Percentiles rank a stretch among this genome's conserved stretches.
Evolutionary conservation across 192 early-diverging fungal genomes (phyloP).

Genomic region (Phlyctochytrium arcticum): DNA sequence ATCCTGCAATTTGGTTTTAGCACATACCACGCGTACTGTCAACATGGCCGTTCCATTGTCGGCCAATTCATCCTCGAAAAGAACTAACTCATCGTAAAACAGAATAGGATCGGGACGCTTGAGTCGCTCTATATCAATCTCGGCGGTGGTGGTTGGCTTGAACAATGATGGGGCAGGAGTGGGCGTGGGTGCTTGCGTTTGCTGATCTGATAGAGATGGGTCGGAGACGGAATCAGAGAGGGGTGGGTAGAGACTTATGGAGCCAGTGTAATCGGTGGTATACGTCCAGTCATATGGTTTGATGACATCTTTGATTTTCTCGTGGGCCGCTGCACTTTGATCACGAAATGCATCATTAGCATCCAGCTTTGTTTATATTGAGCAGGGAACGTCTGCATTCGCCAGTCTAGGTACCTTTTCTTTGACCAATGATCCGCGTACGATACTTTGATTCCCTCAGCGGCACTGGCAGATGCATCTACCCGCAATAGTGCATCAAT

Average conservation of each 20-base stretch:
- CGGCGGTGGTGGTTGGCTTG: conserved; percentile 22
- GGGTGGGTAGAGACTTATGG: conserved; percentile 8
- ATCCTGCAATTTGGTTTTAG: too few species aligned
- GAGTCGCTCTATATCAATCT: conserved; percentile 76
- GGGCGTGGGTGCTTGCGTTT: too few species aligned
- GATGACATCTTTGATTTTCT: conserved; percentile 74
- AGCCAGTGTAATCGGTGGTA: conserved; percentile 75
- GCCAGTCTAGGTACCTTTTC: conserved; percentile 51
- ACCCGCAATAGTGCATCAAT: conserved; percentile 70
- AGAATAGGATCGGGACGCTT: conserved; percentile 78
- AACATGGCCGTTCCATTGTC: conserved; percentile 89
- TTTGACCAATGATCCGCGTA: conserved; percentile 82
- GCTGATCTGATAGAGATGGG: too few species aligned
- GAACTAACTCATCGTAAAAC: conserved; percentile 89
- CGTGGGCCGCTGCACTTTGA: conserved; percentile 15
- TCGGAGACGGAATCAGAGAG: too few species aligned
- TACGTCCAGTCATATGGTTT: conserved; percentile 99
- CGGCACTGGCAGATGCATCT: conserved; percentile 61
- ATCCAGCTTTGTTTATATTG: background rate
- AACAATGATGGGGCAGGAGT: too few species aligned
- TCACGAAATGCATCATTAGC: too few species aligned
- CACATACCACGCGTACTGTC: conserved; percentile 71
- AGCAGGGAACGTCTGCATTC: background rate
- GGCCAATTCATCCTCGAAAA: conserved; percentile 95
- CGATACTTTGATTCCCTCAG: conserved; percentile 76